These are phyloP conservation scores for Cucurbita ficifolia DNA, from an alignment of 306 rosid genomes.

Conservation along the genomic window DNA sequence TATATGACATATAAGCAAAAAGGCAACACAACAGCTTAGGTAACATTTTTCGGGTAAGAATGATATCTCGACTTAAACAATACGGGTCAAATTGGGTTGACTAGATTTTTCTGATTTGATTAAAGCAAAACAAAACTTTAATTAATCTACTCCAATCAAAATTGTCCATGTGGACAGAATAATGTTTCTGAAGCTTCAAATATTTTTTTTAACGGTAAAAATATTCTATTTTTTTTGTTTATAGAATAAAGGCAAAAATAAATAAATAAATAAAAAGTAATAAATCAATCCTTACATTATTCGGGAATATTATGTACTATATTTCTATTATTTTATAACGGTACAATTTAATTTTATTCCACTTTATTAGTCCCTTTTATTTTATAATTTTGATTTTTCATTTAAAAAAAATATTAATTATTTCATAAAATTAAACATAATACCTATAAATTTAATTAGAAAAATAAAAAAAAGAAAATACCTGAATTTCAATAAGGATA, in stretches of 20 bases:
- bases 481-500: slow-evolving; percentile 64
- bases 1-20: too few relatives aligned
- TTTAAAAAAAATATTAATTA: neutral
- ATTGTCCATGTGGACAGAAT: too few relatives aligned
- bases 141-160: neutral
- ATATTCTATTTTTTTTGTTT: neutral
- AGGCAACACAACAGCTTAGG: too few relatives aligned
- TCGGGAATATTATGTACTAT: neutral
- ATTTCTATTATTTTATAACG: neutral
- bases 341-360: neutral
- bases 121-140: neutral
- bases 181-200: neutral
- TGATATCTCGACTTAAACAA: too few relatives aligned
- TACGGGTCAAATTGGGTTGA: too few relatives aligned
- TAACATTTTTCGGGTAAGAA: too few relatives aligned
- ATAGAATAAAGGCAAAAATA: neutral
- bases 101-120: neutral
- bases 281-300: slow-evolving; percentile 1
- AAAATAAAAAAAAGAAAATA: neutral
- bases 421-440: too few relatives aligned
- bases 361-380: neutral
- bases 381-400: too few relatives aligned
- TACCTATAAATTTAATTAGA: too few relatives aligned
- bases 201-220: neutral
- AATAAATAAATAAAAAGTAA: neutral